These are phyloP conservation scores for Bisporella sp. DNA, from an alignment of 2,329 filamentous ascomycete genomes.

Conservation along the genomic window DNA sequence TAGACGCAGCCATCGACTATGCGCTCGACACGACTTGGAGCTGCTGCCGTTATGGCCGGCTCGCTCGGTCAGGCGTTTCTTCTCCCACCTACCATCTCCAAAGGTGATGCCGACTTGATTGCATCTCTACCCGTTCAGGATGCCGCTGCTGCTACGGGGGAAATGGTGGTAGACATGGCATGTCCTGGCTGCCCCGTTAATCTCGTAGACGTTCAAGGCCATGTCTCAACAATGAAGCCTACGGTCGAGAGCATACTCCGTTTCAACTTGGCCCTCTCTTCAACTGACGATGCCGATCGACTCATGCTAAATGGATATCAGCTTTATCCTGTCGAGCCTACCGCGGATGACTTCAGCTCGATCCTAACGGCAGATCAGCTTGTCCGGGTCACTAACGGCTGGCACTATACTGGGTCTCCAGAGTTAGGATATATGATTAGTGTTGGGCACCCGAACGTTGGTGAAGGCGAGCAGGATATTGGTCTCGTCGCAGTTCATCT, in stretches of 20 bases:
- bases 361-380: conserved; percentile 40
- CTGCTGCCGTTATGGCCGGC: conserved; percentile 14
- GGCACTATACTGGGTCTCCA: conserved; percentile 20
- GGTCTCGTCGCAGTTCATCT: conserved; percentile 37
- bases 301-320: conserved; percentile 54
- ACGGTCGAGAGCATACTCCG: conserved; percentile 31
- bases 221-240: conserved; percentile 4
- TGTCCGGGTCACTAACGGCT: conserved; percentile 24
- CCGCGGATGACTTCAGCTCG: conserved; percentile 30
- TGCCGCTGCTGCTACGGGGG: conserved; percentile 30
- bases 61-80: conserved; percentile 38
- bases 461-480: not conserved
- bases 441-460: conserved; percentile 34
- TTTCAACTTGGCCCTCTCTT: conserved; percentile 47
- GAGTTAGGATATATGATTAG: conserved; percentile 21
- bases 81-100: conserved; percentile 42
- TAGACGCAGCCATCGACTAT: conserved; percentile 9
- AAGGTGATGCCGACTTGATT: conserved; percentile 36
- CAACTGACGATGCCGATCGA: conserved; percentile 34
- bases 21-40: conserved; percentile 16
- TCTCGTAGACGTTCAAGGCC: conserved; percentile 24
- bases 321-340: conserved; percentile 43
- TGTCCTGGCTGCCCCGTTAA: conserved; percentile 47
- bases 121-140: conserved; percentile 27
- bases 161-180: conserved; percentile 39